Percentiles rank a stretch among this genome's conserved stretches.
phyloP scores from a whole-genome alignment of 805 yeast genomes.

The Pichia pseudocactophila region DNA sequence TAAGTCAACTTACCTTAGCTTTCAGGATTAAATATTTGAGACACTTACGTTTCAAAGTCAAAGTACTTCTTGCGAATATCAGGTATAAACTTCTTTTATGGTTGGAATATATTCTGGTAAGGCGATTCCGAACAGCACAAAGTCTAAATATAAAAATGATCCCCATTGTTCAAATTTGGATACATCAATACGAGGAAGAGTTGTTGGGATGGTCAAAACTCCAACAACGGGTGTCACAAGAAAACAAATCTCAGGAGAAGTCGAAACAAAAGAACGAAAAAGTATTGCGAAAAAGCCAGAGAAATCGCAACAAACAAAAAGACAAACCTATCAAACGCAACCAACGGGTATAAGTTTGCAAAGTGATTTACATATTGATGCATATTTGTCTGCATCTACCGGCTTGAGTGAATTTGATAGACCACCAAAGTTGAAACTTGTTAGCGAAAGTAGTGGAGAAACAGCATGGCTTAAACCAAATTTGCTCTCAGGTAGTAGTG shows the following conservation, averaged over 20 bases:
- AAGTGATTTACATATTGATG: no score
- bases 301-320: no score
- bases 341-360: no score
- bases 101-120: slow-evolving; percentile 3
- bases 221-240: no score
- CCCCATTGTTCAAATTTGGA: slow-evolving; percentile 4
- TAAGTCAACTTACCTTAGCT: no score
- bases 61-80: neutral
- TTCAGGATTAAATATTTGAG: neutral
- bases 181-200: slow-evolving; percentile 5
- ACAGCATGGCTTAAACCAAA: slow-evolving; percentile 1
- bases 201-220: no score
- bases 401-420: neutral
- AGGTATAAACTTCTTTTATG: slow-evolving; percentile 2
- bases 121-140: slow-evolving; percentile 5
- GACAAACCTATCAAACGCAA: no score
- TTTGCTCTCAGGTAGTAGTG: neutral
- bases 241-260: no score
- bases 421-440: neutral
- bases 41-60: neutral
- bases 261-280: no score
- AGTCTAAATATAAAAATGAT: slow-evolving; percentile 4
- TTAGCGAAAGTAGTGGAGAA: slow-evolving; percentile 1
- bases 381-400: no score
- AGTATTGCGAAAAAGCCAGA: no score